These are phyloP conservation scores for Trypanosoma vivax DNA, from an alignment of 208 protist genomes.

Conservation along the genomic window DNA sequence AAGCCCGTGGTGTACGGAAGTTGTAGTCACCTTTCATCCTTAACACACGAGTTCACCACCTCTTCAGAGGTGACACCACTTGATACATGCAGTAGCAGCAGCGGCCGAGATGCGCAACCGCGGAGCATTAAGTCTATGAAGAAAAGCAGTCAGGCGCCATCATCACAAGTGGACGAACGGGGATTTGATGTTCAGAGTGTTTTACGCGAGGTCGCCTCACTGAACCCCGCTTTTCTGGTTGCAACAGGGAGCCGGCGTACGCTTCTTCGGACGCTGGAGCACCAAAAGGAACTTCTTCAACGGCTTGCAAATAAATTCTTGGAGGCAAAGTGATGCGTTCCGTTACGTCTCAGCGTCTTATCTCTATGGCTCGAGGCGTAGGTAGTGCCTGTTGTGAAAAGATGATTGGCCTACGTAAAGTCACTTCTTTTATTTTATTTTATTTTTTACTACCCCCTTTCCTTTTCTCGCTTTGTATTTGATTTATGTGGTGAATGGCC, in stretches of 20 bases:
- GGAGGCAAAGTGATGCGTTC: not conserved
- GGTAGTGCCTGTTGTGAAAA: not conserved
- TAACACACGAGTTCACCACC: too few relatives aligned
- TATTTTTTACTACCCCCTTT: not conserved
- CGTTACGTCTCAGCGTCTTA: not conserved
- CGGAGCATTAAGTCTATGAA: too few relatives aligned
- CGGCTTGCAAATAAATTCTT: constrained; percentile 22
- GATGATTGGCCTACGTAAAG: not conserved
- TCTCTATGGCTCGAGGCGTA: not conserved
- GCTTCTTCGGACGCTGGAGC: constrained; percentile 24
- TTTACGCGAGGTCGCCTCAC: not conserved
- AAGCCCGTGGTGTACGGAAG: too few relatives aligned
- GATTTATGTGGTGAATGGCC: not conserved
- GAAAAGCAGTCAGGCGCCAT: not conserved
- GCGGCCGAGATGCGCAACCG: too few relatives aligned
- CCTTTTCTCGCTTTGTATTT: not conserved
- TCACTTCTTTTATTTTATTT: constrained; percentile 1
- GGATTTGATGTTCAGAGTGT: not conserved
- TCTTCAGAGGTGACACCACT: too few relatives aligned
- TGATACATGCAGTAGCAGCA: too few relatives aligned
- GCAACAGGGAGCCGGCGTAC: constrained; percentile 6
- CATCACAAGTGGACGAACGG: not conserved
- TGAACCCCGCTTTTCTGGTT: not conserved
- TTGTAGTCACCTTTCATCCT: too few relatives aligned
- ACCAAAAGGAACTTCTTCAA: constrained; percentile 39